A percentile compares a stretch with the other conserved stretches of the same genome.
phyloP scores from a whole-genome alignment of 495 filamentous ascomycete genomes.

The Annulohypoxylon stygium region DNA sequence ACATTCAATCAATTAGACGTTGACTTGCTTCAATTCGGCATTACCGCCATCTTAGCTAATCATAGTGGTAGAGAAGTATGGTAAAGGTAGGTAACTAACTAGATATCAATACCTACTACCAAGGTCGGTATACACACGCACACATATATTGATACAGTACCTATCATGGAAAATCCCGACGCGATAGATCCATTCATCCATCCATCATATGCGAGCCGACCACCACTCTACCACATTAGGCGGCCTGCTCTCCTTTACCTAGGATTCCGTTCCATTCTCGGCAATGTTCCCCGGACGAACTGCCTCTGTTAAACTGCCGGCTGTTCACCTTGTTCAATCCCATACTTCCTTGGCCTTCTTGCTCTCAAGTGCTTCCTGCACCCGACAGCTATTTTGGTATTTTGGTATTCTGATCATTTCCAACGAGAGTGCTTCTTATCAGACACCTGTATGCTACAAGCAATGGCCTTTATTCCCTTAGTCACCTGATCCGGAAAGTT shows the following conservation, averaged over 20 bases:
- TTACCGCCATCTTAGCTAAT: neutral
- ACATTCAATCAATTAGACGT: neutral
- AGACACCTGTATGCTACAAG: slow-evolving; percentile 22
- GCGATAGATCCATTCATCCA: slow-evolving; percentile 8
- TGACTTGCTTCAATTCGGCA: neutral
- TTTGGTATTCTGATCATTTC: slow-evolving; percentile 33
- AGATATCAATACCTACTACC: too few relatives aligned
- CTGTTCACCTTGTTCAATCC: slow-evolving; percentile 8
- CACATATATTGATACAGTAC: slow-evolving; percentile 4
- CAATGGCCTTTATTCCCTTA: slow-evolving; percentile 46
- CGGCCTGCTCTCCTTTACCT: slow-evolving; percentile 23
- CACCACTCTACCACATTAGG: slow-evolving; percentile 28
- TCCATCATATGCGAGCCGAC: slow-evolving; percentile 19
- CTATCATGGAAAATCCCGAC: slow-evolving; percentile 22
- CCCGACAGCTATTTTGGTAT: slow-evolving; percentile 19
- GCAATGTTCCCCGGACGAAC: slow-evolving; percentile 24
- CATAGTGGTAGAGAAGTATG: neutral
- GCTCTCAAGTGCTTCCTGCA: slow-evolving; percentile 17
- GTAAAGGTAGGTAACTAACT: too few relatives aligned
- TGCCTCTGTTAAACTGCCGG: slow-evolving; percentile 50
- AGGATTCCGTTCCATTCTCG: slow-evolving; percentile 43
- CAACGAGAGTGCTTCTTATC: slow-evolving; percentile 3
- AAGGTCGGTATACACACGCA: neutral
- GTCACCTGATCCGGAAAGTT: slow-evolving; percentile 45
- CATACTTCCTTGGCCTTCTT: slow-evolving; percentile 25